These are phyloP conservation scores for Pythium oligandrum DNA, from an alignment of 352 stramenopile species.

Conservation along the genomic window DNA sequence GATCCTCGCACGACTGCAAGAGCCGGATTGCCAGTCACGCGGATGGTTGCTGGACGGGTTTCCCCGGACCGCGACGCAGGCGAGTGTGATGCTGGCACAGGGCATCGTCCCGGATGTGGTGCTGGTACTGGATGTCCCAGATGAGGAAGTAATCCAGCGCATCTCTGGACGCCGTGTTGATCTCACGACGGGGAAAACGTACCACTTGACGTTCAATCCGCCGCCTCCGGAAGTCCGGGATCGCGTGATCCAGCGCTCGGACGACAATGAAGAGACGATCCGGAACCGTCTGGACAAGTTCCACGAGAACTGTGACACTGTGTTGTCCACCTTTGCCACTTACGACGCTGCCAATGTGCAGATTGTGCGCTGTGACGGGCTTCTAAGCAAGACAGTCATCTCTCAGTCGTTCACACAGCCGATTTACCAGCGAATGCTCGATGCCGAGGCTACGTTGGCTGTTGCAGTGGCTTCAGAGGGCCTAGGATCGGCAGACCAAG, in stretches of 20 bases:
- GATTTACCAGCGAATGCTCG: constrained; percentile 38
- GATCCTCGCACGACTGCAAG: constrained; percentile 63
- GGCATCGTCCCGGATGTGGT: constrained; percentile 86
- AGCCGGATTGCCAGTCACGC: constrained; percentile 80
- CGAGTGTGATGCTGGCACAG: constrained; percentile 69
- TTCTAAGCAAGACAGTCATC: constrained; percentile 36
- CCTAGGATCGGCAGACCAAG: no score
- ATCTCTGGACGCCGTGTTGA: constrained; percentile 96
- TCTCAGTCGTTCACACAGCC: constrained; percentile 43
- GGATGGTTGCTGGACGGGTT: constrained; percentile 96
- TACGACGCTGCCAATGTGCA: constrained; percentile 29
- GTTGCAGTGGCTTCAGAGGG: background rate
- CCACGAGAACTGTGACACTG: constrained; percentile 55
- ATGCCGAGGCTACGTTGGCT: constrained; percentile 25
- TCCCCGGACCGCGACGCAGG: constrained; percentile 88
- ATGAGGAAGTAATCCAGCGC: constrained; percentile 92
- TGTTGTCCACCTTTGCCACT: constrained; percentile 37
- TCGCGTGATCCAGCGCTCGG: constrained; percentile 79
- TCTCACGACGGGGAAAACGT: constrained; percentile 89
- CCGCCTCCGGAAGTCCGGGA: constrained; percentile 59
- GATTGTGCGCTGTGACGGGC: constrained; percentile 56
- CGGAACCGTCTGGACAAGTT: constrained; percentile 81
- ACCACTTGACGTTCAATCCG: constrained; percentile 95
- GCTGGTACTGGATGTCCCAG: constrained; percentile 92
- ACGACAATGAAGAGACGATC: constrained; percentile 93